These are phyloP conservation scores for Hymenoscyphus fraxineus DNA, from an alignment of 2,329 filamentous ascomycete genomes.

Conservation along the genomic window DNA sequence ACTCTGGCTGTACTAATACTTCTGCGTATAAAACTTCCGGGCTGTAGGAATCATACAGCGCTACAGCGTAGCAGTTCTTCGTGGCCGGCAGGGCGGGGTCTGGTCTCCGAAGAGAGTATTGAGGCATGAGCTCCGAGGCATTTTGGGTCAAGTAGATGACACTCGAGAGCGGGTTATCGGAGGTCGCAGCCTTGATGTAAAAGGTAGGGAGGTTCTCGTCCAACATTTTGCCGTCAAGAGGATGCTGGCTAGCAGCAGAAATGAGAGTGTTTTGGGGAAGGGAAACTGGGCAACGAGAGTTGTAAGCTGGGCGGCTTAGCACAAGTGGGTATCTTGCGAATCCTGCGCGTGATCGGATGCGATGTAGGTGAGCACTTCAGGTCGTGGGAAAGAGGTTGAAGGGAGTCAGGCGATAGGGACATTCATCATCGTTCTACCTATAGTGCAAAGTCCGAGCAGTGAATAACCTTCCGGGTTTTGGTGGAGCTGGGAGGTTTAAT, in stretches of 20 bases:
- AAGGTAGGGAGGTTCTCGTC: constrained; percentile 89
- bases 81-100: constrained; percentile 67
- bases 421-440: not conserved
- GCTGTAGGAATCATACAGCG: constrained; percentile 77
- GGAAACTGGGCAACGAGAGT: constrained; percentile 9
- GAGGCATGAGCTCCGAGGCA: constrained; percentile 73
- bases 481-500: constrained; percentile 1
- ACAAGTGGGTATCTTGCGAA: not conserved
- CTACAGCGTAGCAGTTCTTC: constrained; percentile 81
- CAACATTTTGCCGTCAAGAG: constrained; percentile 57
- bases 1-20: constrained; percentile 78
- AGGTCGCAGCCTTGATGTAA: constrained; percentile 45
- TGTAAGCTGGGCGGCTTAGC: not conserved
- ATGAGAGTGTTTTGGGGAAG: not conserved
- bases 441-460: not conserved
- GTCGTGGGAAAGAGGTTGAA: not conserved
- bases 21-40: constrained; percentile 83
- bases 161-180: constrained; percentile 52
- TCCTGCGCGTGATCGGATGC: not conserved
- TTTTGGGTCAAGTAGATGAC: constrained; percentile 60
- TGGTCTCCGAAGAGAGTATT: constrained; percentile 75
- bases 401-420: not conserved
- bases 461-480: not conserved
- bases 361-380: not conserved
- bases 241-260: constrained; percentile 19